Conservation (phyloP, 2,329 filamentous ascomycete genomes). For the Aureobasidium sp. region DNA sequence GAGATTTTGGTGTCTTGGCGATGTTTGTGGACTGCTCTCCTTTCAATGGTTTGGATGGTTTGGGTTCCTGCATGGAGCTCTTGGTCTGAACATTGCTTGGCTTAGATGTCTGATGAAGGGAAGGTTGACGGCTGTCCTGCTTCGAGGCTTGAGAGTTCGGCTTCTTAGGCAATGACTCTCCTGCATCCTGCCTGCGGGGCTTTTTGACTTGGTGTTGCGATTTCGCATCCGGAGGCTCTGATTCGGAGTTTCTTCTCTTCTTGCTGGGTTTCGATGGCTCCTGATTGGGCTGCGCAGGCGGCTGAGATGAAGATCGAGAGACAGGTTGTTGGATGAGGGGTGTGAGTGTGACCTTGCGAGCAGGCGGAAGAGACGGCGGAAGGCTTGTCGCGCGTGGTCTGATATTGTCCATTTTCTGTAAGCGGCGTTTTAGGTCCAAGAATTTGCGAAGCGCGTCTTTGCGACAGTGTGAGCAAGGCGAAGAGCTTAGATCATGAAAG, state of each 20-base stretch:
- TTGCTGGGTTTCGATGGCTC: conserved; percentile 11
- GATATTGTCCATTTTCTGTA: background rate
- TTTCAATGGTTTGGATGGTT: background rate
- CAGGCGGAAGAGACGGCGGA: background rate
- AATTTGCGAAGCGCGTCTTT: conserved; percentile 2
- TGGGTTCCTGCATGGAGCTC: background rate
- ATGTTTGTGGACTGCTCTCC: background rate
- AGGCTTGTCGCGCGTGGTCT: conserved; percentile 1
- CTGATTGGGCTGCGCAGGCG: background rate
- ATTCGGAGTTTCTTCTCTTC: conserved; percentile 11
- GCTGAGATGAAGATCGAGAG: background rate
- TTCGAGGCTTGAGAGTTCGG: background rate
- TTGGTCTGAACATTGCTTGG: background rate
- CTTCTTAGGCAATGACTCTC: background rate
- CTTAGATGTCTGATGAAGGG: background rate
- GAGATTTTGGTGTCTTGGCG: background rate
- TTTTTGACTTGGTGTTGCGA: background rate
- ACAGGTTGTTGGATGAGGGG: background rate
- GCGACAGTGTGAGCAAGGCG: conserved; percentile 9
- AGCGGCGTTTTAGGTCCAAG: background rate
- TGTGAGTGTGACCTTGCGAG: background rate
- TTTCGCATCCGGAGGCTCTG: conserved; percentile 13
- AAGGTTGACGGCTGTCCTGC: background rate
- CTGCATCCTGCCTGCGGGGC: background rate
- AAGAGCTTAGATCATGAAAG: conserved; percentile 1